phyloP scores from a whole-genome alignment of 768 basidiomycete genomes.

The Rhodotorula kratochvilovae region DNA sequence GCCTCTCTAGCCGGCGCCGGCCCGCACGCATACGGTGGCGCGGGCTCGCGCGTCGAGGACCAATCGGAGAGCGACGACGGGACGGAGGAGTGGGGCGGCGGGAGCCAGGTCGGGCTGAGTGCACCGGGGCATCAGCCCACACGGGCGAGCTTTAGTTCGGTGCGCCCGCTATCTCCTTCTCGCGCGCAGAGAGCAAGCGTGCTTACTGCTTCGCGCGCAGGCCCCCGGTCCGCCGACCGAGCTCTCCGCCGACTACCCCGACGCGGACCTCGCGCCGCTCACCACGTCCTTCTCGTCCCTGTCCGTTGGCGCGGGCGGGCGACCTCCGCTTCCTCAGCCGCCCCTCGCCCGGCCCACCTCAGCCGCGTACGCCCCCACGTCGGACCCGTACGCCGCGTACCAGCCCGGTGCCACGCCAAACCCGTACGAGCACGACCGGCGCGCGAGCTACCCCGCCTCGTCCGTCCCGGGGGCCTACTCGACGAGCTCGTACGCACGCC shows the following conservation, averaged over 20 bases:
- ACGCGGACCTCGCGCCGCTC: slow-evolving; percentile 31
- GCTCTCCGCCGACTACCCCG: slow-evolving; percentile 31
- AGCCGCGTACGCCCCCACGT: background rate
- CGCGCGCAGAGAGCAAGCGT: accelerated
- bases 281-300: slow-evolving; percentile 28
- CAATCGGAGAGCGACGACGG: background rate
- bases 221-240: background rate
- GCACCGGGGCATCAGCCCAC: background rate
- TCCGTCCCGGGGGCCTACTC: background rate
- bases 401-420: background rate
- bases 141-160: background rate
- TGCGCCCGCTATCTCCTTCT: background rate
- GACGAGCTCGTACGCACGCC: background rate
- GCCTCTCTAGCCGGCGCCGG: background rate
- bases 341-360: background rate
- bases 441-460: background rate
- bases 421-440: background rate
- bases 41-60: slow-evolving; percentile 16
- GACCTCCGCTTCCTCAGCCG: slow-evolving; percentile 21
- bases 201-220: background rate
- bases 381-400: background rate
- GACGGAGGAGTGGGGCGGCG: slow-evolving; percentile 14
- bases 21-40: slow-evolving; percentile 10
- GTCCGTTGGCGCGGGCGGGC: background rate
- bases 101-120: background rate